phyloP scores from a whole-genome alignment of 441 rosid genomes.

The Isatis lusitanica region DNA sequence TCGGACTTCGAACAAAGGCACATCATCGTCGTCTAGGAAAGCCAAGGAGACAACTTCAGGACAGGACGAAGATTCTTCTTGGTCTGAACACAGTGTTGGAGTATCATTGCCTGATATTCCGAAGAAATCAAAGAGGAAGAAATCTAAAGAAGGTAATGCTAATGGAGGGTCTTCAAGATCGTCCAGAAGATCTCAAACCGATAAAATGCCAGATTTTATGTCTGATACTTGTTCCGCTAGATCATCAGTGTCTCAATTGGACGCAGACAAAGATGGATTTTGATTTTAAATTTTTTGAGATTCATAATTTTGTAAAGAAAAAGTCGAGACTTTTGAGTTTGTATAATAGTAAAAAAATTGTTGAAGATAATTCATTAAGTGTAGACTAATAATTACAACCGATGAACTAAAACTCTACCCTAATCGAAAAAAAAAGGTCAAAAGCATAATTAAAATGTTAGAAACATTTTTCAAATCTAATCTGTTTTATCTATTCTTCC shows the following conservation, averaged over 20 bases:
- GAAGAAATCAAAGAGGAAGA: conserved; percentile 51
- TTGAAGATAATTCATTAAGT: neutral
- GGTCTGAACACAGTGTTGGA: conserved; percentile 12
- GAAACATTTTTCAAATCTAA: neutral
- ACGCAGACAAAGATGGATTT: conserved; percentile 13
- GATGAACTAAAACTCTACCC: neutral
- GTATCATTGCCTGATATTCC: conserved; percentile 38
- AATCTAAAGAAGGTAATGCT: conserved; percentile 46
- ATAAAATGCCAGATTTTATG: conserved; percentile 19
- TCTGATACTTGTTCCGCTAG: conserved; percentile 28
- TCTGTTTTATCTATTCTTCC: conserved; percentile 4
- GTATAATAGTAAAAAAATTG: neutral
- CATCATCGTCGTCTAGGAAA: conserved; percentile 7
- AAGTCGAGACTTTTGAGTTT: neutral
- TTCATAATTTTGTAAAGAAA: neutral
- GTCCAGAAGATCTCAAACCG: conserved; percentile 35
- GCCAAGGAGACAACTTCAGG: neutral
- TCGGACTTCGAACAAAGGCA: conserved; percentile 41
- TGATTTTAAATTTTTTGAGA: neutral
- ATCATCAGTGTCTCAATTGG: conserved; percentile 15
- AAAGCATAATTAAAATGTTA: neutral
- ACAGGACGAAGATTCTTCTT: neutral
- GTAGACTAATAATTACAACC: conserved; percentile 24
- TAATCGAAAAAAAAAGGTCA: conserved; percentile 3
- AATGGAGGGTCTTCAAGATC: conserved; percentile 41